A percentile compares a stretch with the other conserved stretches of the same genome.
phyloP scores from a whole-genome alignment of 179 eudicot species.

The Silene coronaria region DNA sequence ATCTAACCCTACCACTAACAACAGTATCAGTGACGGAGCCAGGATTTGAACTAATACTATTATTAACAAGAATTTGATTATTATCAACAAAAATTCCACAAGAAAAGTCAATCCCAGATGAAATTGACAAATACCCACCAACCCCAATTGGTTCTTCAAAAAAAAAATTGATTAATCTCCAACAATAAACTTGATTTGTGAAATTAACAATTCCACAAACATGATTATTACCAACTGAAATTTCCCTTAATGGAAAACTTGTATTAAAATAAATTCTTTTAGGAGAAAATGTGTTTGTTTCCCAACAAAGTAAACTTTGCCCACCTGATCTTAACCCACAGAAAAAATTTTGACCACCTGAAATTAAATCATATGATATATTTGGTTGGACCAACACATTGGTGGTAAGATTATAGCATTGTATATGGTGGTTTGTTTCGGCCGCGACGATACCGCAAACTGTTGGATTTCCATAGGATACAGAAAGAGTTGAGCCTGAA shows the following conservation, averaged over 20 bases:
- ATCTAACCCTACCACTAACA: constrained; percentile 30
- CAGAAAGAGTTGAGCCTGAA: constrained; percentile 40
- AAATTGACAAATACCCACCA: constrained; percentile 37
- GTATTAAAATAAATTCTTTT: constrained; percentile 50
- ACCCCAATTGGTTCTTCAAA: constrained; percentile 17
- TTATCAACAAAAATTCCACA: constrained; percentile 50
- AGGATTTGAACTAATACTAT: background rate
- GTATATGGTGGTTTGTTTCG: constrained; percentile 35
- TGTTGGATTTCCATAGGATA: constrained; percentile 41
- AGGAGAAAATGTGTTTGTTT: constrained; percentile 32
- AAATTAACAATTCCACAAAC: constrained; percentile 53
- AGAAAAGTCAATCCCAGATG: constrained; percentile 68
- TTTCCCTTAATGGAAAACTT: constrained; percentile 26
- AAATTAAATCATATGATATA: constrained; percentile 50
- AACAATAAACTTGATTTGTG: constrained; percentile 42
- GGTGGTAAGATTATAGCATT: constrained; percentile 37
- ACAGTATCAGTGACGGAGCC: too few relatives aligned
- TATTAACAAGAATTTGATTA: background rate
- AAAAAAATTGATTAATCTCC: constrained; percentile 56
- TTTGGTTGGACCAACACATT: constrained; percentile 27
- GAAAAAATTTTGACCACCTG: constrained; percentile 62
- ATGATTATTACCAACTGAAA: constrained; percentile 60
- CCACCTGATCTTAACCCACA: constrained; percentile 76
- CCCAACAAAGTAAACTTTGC: constrained; percentile 56
- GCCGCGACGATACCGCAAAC: constrained; percentile 60